Percentiles rank a stretch among this genome's conserved stretches.
phyloP scores from a whole-genome alignment of 768 basidiomycete species.

The Crepidotus variabilis region DNA sequence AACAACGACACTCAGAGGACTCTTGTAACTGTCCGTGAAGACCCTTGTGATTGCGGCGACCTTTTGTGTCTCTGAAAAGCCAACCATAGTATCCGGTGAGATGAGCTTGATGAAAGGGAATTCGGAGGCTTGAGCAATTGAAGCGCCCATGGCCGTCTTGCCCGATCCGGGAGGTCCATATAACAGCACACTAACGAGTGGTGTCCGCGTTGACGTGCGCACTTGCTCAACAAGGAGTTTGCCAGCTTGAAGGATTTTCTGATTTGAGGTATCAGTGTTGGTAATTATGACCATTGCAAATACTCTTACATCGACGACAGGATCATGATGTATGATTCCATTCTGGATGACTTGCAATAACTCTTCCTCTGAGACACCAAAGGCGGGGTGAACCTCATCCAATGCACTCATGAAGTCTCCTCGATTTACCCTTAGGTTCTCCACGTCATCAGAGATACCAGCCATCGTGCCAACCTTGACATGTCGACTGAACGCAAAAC shows the following conservation, averaged over 20 bases:
- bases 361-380: conserved; percentile 97
- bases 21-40: conserved; percentile 95
- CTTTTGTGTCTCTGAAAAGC: conserved; percentile 90
- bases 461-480: conserved; percentile 98
- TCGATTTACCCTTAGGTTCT: conserved; percentile 84
- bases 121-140: conserved; percentile 88
- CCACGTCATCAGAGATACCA: conserved; percentile 93
- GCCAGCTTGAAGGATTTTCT: conserved; percentile 88
- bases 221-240: conserved; percentile 93
- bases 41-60: conserved; percentile 88
- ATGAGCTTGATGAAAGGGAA: conserved; percentile 98
- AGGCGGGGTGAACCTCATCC: conserved; percentile 93
- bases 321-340: conserved; percentile 89
- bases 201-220: conserved; percentile 82
- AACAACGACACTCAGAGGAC: conserved; percentile 92
- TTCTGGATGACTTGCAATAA: conserved; percentile 90
- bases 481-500: conserved; percentile 96
- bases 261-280: conserved; percentile 8
- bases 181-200: conserved; percentile 85
- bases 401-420: conserved; percentile 87
- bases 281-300: background rate
- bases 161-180: conserved; percentile 90
- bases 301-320: conserved; percentile 67
- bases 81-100: conserved; percentile 96
- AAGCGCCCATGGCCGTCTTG: conserved; percentile 92